Evolutionary conservation across 345 rosid species (phyloP).

Genomic region (Salix viminalis): DNA sequence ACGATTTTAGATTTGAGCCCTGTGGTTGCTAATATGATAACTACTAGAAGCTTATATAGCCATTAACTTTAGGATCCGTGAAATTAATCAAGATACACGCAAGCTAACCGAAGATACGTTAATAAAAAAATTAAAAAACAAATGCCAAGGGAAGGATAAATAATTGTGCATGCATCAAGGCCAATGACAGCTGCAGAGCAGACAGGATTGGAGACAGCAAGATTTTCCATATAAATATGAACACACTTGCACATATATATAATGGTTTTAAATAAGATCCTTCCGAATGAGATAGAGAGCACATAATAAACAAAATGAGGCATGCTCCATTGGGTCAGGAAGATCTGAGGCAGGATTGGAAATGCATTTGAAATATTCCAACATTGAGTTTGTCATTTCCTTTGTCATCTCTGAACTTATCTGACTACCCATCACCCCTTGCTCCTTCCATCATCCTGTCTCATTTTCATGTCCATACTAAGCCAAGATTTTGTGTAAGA

Average conservation of each 20-base stretch:
- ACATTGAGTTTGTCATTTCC: conserved; percentile 22
- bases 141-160: conserved; percentile 22
- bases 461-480: conserved; percentile 9
- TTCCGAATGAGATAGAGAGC: conserved; percentile 28
- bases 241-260: not conserved
- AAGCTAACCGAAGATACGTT: accelerated
- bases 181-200: conserved; percentile 51
- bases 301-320: conserved; percentile 19
- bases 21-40: no score
- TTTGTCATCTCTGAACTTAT: not conserved
- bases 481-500: conserved; percentile 8
- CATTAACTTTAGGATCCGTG: accelerated
- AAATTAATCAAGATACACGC: no score
- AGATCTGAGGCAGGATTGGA: conserved; percentile 43
- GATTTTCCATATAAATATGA: conserved; percentile 4
- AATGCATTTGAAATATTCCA: conserved; percentile 31
- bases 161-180: conserved; percentile 49
- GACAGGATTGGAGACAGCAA: conserved; percentile 40
- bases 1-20: no score
- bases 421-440: conserved; percentile 20
- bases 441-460: conserved; percentile 22
- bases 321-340: conserved; percentile 45
- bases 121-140: not conserved
- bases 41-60: accelerated
- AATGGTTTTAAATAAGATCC: conserved; percentile 13